Percentiles rank a stretch among this genome's conserved stretches.
These are phyloP conservation scores for Capillidium heterosporum DNA, from an alignment of 371 early-diverging fungal genomes.

Conservation along the genomic window DNA sequence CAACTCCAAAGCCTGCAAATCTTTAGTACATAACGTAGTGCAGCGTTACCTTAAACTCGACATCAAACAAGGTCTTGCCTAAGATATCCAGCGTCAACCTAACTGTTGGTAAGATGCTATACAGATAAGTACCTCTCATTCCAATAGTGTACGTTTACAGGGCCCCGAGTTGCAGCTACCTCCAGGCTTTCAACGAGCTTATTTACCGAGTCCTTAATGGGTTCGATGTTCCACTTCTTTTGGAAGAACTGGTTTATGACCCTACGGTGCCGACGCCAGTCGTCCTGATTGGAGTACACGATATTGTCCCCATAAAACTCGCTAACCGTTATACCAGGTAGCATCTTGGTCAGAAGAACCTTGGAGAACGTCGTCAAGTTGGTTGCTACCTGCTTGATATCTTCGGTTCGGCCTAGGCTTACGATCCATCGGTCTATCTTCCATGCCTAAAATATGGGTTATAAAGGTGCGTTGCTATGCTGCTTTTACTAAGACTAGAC, in stretches of 20 bases:
- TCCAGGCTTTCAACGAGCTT: not conserved
- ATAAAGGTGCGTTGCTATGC: too few species aligned
- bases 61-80: not conserved
- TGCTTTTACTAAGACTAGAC: too few species aligned
- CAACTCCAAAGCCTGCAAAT: not conserved
- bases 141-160: not conserved
- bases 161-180: not conserved
- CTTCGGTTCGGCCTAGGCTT: not conserved
- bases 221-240: not conserved
- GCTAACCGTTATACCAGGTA: not conserved
- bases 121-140: not conserved
- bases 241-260: not conserved
- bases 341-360: not conserved
- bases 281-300: not conserved
- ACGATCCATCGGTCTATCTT: not conserved
- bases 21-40: too few species aligned
- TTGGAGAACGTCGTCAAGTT: not conserved
- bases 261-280: not conserved
- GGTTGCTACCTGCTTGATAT: not conserved
- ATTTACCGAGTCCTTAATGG: not conserved
- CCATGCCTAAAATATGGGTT: not conserved
- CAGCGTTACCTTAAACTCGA: conserved; percentile 1
- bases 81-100: conserved; percentile 2
- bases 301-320: conserved; percentile 5
- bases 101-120: not conserved